Conservation (phyloP, 805 yeast genomes). For the Saccharomyces paradoxus region DNA sequence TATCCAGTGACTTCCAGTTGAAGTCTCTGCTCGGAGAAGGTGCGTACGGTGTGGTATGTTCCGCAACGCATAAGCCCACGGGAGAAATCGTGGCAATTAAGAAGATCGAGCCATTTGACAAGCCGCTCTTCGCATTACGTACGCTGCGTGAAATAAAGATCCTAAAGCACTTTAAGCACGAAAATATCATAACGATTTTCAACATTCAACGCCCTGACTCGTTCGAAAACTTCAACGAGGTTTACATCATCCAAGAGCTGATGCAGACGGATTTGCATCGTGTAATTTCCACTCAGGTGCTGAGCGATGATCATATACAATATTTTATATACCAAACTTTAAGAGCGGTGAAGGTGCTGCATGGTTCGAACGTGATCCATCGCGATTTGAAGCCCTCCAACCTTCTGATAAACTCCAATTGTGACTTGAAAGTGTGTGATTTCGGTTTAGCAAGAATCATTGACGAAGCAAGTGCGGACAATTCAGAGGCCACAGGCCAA, state of each 20-base stretch:
- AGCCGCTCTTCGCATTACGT: constrained; percentile 80
- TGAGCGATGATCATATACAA: constrained; percentile 89
- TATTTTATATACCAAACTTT: constrained; percentile 87
- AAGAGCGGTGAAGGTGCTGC: constrained; percentile 83
- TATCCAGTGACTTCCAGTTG: constrained; percentile 79
- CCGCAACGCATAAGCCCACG: constrained; percentile 80
- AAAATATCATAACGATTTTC: constrained; percentile 80
- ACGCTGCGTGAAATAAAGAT: constrained; percentile 85
- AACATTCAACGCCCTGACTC: constrained; percentile 81
- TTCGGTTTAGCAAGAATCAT: constrained; percentile 72
- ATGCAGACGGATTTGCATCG: constrained; percentile 85
- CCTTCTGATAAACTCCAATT: constrained; percentile 76
- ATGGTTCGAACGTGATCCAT: constrained; percentile 89
- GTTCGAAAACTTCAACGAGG: constrained; percentile 73
- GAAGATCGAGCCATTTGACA: constrained; percentile 85
- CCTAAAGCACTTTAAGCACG: constrained; percentile 84
- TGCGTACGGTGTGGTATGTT: constrained; percentile 90
- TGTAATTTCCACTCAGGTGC: constrained; percentile 70
- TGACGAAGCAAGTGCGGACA: constrained; percentile 13
- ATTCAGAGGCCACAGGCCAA: constrained; percentile 24
- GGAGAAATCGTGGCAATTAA: constrained; percentile 90
- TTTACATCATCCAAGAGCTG: constrained; percentile 77
- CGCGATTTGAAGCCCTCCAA: constrained; percentile 90
- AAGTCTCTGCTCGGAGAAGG: constrained; percentile 88
- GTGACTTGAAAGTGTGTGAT: constrained; percentile 90